These are phyloP conservation scores for Hyphodiscus hymeniophilus DNA, from an alignment of 495 filamentous ascomycete genomes.

Conservation along the genomic window DNA sequence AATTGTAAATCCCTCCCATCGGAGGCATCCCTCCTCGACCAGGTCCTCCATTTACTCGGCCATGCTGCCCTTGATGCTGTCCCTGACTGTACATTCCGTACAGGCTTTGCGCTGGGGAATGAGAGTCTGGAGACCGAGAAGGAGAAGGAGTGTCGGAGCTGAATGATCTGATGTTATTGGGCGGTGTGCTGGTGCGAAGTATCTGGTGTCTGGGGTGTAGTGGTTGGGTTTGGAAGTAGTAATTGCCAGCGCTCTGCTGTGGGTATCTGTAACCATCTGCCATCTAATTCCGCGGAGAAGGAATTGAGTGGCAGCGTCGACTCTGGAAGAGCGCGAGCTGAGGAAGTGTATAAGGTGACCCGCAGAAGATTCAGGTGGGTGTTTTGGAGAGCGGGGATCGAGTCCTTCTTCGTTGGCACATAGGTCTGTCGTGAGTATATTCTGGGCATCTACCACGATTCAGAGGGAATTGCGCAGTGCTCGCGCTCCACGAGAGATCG, in stretches of 20 bases:
- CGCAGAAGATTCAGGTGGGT: slow-evolving; percentile 11
- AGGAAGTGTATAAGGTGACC: slow-evolving; percentile 1
- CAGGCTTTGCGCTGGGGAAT: slow-evolving; percentile 54
- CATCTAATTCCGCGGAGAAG: slow-evolving; percentile 22
- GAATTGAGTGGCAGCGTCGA: slow-evolving; percentile 9
- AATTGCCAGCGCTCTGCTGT: slow-evolving; percentile 25
- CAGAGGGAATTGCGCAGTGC: slow-evolving; percentile 3
- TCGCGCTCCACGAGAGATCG: background rate
- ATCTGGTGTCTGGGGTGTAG: slow-evolving; percentile 21
- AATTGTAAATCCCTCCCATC: slow-evolving; percentile 48
- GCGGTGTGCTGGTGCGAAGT: slow-evolving; percentile 19
- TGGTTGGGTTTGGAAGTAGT: slow-evolving; percentile 19
- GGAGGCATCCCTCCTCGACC: slow-evolving; percentile 46
- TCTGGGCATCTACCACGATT: slow-evolving; percentile 19
- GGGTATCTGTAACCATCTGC: slow-evolving; percentile 27
- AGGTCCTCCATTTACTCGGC: slow-evolving; percentile 48
- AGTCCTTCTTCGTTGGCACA: slow-evolving; percentile 24
- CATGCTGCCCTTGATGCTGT: slow-evolving; percentile 75
- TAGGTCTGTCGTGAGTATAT: slow-evolving; percentile 18
- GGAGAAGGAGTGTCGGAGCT: slow-evolving; percentile 54
- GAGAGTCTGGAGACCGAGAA: slow-evolving; percentile 60
- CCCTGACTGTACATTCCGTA: slow-evolving; percentile 78
- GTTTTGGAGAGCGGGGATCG: slow-evolving; percentile 19
- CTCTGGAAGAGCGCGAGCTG: slow-evolving; percentile 14
- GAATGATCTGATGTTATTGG: slow-evolving; percentile 21